These are phyloP conservation scores for Beauveria scarabaeidicola DNA, from an alignment of 2,329 filamentous ascomycete genomes.

Conservation along the genomic window DNA sequence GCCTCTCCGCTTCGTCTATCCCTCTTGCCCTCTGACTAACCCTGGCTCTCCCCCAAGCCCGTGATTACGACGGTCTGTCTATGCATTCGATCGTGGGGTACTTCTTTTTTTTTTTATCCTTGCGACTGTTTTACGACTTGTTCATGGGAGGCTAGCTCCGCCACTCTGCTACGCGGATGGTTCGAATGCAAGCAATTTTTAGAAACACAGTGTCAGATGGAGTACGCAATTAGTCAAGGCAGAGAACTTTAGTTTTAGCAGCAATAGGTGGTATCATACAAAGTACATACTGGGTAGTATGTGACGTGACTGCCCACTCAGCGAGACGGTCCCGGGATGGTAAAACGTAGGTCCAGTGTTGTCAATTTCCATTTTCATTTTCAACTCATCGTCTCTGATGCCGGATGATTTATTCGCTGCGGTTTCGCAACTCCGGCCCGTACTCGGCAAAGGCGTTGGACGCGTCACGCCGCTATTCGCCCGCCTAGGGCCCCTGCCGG, in stretches of 20 bases:
- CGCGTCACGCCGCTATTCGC: not conserved
- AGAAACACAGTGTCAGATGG: not conserved
- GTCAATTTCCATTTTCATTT: not conserved
- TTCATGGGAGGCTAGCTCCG: not conserved
- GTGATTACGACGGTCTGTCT: not conserved
- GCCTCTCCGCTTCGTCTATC: not conserved
- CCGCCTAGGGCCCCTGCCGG: not conserved
- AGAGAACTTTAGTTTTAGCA: not conserved
- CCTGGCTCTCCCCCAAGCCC: not conserved
- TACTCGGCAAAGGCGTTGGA: conserved; percentile 3
- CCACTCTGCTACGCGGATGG: not conserved
- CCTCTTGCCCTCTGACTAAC: not conserved
- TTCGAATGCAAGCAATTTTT: not conserved
- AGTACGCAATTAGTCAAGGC: not conserved
- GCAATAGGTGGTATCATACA: no score
- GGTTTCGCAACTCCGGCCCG: not conserved
- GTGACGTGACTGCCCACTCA: not conserved
- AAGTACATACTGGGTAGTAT: not conserved
- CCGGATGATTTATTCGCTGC: not conserved
- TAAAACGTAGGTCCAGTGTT: not conserved
- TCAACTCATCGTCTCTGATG: not conserved
- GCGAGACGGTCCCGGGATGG: not conserved
- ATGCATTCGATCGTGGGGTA: conserved; percentile 5
- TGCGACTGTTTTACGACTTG: not conserved
- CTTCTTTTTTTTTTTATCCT: not conserved